Base-by-base conservation (phyloP, 441 rosid genomes). In the Populus hybrid region DNA sequence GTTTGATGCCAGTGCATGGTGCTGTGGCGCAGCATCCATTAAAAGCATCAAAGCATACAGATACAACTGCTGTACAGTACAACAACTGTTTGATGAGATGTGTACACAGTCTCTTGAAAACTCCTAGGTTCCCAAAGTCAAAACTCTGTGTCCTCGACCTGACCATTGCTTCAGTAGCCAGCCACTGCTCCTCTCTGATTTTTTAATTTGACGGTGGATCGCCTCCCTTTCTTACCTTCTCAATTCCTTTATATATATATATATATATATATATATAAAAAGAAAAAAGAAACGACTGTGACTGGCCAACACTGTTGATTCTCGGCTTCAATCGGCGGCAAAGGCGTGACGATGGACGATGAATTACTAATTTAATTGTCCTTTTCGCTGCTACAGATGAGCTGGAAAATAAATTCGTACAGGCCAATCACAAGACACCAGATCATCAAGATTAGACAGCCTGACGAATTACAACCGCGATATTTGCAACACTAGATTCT, bases 71-170 rank as follows among this genome's bases (percentile, higher is more conserved):
- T 21, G 24, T 21, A 3, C 28, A 63, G 28, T 4, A 63, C 66
- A 63, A 2, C 2, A 9, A 21, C 66, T 10, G 28, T 23, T 16
- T 28, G 21, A 63, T 12, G 64, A 67, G 46, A 67, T 46, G 72
- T 8, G 23, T 0, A 21, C 14, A 7, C 32, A 14, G 18, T 10
- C 34, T 42, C 6, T 14, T 9, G 28, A 65, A 75, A 68, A 50
- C 16, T 67, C 77, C 64, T 16, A 57, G 38, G 61, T 69, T 69
- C 10, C 40, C 28, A 0, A 69, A 70, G 70, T 77, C 79, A 77
- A 77, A 24, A 35, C 72, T 76, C 61, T n/a, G 74, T n/a, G 9
- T 35, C 35, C 8, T 16, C 18, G 6, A 68, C 57, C 79, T 34
- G 73, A 35, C 57, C 73, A 9, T 23, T n/a, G 68, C 69, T 34